phyloP scores from a whole-genome alignment of 306 rosid species.

The Prunus mira region DNA sequence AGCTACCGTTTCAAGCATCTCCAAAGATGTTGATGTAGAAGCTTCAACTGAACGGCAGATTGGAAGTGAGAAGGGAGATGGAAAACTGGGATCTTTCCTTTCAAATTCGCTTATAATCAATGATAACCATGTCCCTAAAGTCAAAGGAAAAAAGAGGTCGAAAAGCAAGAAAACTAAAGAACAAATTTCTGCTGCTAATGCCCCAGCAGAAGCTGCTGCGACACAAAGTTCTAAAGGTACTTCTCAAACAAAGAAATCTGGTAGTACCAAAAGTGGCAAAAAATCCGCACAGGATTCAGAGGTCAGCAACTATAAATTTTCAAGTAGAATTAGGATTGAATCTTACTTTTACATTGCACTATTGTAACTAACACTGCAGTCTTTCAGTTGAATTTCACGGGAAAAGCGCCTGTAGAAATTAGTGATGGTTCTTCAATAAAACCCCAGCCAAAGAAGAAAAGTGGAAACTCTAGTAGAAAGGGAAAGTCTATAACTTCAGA shows the following conservation, averaged over 20 bases:
- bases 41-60: conserved; percentile 23
- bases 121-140: conserved; percentile 32
- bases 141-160: conserved; percentile 32
- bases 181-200: conserved; percentile 24
- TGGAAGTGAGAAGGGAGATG: conserved; percentile 26
- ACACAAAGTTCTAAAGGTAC: conserved; percentile 31
- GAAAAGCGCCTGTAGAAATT: conserved; percentile 27
- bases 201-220: conserved; percentile 24
- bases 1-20: conserved; percentile 16
- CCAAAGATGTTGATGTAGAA: conserved; percentile 24
- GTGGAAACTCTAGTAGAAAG: conserved; percentile 31
- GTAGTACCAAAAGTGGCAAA: conserved; percentile 19
- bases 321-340: conserved; percentile 1
- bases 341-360: conserved; percentile 15
- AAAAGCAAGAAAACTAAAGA: conserved; percentile 47
- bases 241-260: conserved; percentile 36
- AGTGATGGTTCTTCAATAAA: conserved; percentile 37
- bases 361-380: conserved; percentile 40
- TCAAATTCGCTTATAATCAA: conserved; percentile 15
- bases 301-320: conserved; percentile 42
- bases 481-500: conserved; percentile 26
- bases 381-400: conserved; percentile 47
- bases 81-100: not conserved
- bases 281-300: conserved; percentile 19
- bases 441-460: conserved; percentile 42